phyloP scores from a whole-genome alignment of 495 filamentous ascomycete genomes.

The Evernia prunastri region DNA sequence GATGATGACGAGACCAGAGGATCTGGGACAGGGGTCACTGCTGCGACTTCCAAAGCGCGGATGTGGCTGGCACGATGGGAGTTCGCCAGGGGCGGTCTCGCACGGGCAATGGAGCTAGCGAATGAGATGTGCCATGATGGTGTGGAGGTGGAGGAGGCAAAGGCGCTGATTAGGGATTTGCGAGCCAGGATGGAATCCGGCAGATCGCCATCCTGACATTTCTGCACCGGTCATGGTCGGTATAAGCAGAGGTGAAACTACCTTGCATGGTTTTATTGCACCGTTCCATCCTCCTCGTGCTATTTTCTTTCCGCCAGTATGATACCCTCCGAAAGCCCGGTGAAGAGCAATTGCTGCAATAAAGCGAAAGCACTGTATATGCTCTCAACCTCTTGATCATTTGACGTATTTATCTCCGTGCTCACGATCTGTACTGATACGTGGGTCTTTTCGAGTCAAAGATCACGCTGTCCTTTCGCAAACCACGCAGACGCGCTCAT shows the following conservation, averaged over 20 bases:
- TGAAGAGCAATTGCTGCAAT: neutral
- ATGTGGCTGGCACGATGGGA: conserved; percentile 89
- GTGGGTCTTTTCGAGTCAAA: no score
- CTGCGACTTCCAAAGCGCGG: conserved; percentile 81
- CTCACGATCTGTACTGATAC: no score
- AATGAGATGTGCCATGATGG: conserved; percentile 94
- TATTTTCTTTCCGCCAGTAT: neutral
- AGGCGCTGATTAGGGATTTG: conserved; percentile 86
- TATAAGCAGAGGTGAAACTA: neutral
- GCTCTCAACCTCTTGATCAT: conserved; percentile 14
- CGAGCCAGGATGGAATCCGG: conserved; percentile 65
- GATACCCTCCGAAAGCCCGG: neutral
- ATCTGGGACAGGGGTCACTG: conserved; percentile 70
- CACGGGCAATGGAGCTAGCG: conserved; percentile 70
- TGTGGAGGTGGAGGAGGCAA: conserved; percentile 95
- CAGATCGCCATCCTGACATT: conserved; percentile 5
- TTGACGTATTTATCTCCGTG: no score
- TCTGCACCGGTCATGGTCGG: neutral
- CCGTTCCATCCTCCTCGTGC: neutral
- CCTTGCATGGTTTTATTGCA: neutral
- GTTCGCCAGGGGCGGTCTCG: conserved; percentile 64
- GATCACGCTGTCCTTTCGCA: no score
- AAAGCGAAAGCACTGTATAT: neutral
- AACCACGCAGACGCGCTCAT: no score
- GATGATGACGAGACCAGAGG: conserved; percentile 42